phyloP scores from a whole-genome alignment of 805 yeast genomes.

The Metschnikowia bowlesiae region DNA sequence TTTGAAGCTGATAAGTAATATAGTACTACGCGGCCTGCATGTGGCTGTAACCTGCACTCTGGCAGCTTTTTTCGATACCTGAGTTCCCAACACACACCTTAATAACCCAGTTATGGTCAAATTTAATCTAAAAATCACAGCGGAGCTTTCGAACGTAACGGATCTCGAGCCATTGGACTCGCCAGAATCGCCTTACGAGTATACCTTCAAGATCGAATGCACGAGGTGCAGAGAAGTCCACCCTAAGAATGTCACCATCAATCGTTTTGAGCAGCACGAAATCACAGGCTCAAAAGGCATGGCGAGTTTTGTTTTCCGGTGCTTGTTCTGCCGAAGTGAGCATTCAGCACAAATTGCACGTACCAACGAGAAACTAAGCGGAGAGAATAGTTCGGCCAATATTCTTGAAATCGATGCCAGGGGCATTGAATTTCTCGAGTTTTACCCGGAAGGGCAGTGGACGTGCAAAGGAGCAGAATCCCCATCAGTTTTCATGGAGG shows the following conservation, averaged over 20 bases:
- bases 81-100: not conserved
- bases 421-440: constrained; percentile 71
- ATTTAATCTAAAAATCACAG: constrained; percentile 35
- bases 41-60: not conserved
- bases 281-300: constrained; percentile 72
- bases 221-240: constrained; percentile 76
- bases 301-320: constrained; percentile 76
- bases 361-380: constrained; percentile 28
- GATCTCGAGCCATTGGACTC: constrained; percentile 59
- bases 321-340: constrained; percentile 56
- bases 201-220: constrained; percentile 70
- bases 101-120: constrained; percentile 29
- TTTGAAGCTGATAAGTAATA: no score
- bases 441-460: constrained; percentile 64
- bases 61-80: not conserved
- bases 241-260: constrained; percentile 64
- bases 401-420: constrained; percentile 77
- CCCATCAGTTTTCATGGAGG: constrained; percentile 51
- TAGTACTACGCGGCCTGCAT: not conserved
- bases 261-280: constrained; percentile 60
- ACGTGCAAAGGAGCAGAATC: constrained; percentile 50
- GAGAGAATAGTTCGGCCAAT: constrained; percentile 40
- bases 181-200: constrained; percentile 61
- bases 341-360: constrained; percentile 33
- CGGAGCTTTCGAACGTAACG: constrained; percentile 52